Conservation (phyloP, 1,139 yeast species). For the Hyphopichia pseudoburtonii region DNA sequence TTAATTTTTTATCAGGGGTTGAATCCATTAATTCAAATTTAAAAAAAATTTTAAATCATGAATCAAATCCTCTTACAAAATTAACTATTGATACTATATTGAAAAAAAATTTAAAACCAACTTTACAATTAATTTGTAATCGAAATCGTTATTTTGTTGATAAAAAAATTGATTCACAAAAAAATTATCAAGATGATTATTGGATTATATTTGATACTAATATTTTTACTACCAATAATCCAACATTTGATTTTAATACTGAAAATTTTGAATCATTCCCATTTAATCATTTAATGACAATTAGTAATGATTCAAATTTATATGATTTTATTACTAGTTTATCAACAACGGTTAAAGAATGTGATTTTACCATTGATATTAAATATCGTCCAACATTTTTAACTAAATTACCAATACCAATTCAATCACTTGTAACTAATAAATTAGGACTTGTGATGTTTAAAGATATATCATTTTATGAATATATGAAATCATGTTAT, state of each 20-base stretch:
- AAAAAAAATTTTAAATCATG: conserved; percentile 21
- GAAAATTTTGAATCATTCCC: conserved; percentile 35
- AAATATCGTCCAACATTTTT: conserved; percentile 23
- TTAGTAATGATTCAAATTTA: conserved; percentile 41
- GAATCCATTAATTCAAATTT: conserved; percentile 19
- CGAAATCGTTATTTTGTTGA: conserved; percentile 49
- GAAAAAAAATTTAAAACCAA: conserved; percentile 49
- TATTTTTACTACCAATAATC: conserved; percentile 33
- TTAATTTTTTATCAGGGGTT: conserved; percentile 27
- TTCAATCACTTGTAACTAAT: conserved; percentile 37
- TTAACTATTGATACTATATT: conserved; percentile 52
- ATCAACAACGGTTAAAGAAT: conserved; percentile 28
- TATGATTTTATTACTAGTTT: conserved; percentile 33
- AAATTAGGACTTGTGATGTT: conserved; percentile 33
- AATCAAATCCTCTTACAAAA: conserved; percentile 45
- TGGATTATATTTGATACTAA: conserved; percentile 35
- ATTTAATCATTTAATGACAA: conserved; percentile 32
- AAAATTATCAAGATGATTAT: conserved; percentile 35
- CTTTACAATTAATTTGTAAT: conserved; percentile 42
- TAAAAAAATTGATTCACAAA: conserved; percentile 14
- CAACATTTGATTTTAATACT: conserved; percentile 13
- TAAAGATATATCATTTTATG: conserved; percentile 35
- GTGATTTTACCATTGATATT: conserved; percentile 22
- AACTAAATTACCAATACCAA: conserved; percentile 33
- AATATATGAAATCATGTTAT: conserved; percentile 45